These are phyloP conservation scores for Drosera capensis DNA, from an alignment of 148 eudicot genomes.

Conservation along the genomic window DNA sequence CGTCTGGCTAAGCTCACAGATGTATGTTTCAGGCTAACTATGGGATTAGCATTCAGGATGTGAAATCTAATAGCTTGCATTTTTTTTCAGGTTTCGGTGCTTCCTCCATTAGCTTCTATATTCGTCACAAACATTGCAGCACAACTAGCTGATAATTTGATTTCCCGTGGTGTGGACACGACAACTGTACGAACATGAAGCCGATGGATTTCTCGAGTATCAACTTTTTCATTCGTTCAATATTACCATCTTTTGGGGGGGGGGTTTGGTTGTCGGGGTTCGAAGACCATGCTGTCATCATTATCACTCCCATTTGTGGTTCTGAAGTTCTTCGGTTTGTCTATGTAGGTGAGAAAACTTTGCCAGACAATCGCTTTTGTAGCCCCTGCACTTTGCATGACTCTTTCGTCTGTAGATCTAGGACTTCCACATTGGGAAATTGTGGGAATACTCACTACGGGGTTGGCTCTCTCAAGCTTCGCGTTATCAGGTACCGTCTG, in stretches of 20 bases:
- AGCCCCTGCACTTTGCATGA: conserved; percentile 96
- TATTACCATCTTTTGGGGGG: neutral
- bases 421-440: conserved; percentile 85
- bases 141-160: conserved; percentile 71
- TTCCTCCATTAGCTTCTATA: conserved; percentile 90
- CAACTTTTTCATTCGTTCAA: neutral
- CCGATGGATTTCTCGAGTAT: neutral
- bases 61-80: neutral
- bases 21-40: too few species aligned
- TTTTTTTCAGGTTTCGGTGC: conserved; percentile 65
- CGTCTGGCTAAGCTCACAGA: too few species aligned
- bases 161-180: conserved; percentile 69
- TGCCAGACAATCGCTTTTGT: conserved; percentile 86
- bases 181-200: conserved; percentile 42
- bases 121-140: conserved; percentile 71
- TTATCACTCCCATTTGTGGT: neutral
- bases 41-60: neutral
- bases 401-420: conserved; percentile 65
- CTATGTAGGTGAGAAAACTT: conserved; percentile 69
- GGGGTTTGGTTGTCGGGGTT: neutral
- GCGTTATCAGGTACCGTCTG: conserved; percentile 67
- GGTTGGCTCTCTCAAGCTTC: conserved; percentile 93
- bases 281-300: neutral
- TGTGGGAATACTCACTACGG: conserved; percentile 66
- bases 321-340: conserved; percentile 4